Percentiles rank a stretch among this genome's conserved stretches.
Evolutionary conservation across 2,329 filamentous ascomycete genomes (phyloP).

Genomic region (Exophiala phaeomuriformis): DNA sequence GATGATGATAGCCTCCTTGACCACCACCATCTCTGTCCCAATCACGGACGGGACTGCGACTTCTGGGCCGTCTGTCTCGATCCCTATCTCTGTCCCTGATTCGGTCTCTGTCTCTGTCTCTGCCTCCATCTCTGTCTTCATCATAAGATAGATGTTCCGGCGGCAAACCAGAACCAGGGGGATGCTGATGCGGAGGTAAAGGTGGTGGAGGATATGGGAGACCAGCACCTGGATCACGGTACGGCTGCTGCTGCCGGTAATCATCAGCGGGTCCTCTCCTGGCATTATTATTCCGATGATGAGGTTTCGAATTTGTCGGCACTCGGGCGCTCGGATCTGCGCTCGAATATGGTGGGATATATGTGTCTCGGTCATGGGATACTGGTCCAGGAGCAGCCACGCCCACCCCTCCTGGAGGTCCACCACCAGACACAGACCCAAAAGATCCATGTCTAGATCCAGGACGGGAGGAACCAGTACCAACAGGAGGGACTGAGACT

Average conservation of each 20-base stretch:
- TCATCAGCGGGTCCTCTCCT: constrained; percentile 11
- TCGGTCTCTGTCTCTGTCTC: constrained; percentile 18
- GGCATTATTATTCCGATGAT: constrained; percentile 15
- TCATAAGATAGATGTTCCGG: constrained; percentile 15
- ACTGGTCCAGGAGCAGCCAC: not conserved
- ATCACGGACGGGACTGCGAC: not conserved
- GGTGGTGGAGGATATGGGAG: too few species aligned
- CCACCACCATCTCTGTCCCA: constrained; percentile 8
- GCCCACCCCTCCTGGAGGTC: constrained; percentile 3
- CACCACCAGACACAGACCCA: not conserved
- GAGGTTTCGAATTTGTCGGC: constrained; percentile 5
- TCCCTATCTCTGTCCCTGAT: constrained; percentile 10
- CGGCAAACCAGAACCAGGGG: not conserved
- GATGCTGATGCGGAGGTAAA: not conserved
- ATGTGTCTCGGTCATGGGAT: constrained; percentile 24
- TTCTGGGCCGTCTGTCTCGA: not conserved
- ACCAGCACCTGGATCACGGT: too few species aligned
- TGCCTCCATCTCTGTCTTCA: constrained; percentile 6
- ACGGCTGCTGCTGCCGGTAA: too few species aligned
- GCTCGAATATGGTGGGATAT: constrained; percentile 26
- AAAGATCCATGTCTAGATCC: too few species aligned
- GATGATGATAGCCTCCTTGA: constrained; percentile 1
- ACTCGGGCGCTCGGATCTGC: constrained; percentile 19
- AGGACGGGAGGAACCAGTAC: too few species aligned
- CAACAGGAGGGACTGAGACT: too few species aligned